Evolutionary conservation across 495 filamentous ascomycete species (phyloP).

Genomic region (Penicillium coffeae): DNA sequence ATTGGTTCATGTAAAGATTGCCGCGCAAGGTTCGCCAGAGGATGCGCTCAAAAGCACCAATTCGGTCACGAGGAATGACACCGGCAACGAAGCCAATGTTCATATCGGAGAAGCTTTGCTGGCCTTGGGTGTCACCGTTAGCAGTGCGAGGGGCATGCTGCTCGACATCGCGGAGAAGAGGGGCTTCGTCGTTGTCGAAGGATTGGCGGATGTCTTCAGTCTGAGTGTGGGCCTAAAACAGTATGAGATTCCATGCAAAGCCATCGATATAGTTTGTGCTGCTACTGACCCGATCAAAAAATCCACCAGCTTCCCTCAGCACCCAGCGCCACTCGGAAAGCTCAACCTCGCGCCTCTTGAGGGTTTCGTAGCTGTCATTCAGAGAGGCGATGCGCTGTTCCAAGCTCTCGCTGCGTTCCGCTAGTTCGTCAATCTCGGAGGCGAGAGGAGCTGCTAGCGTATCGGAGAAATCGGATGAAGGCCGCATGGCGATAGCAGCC

Average conservation of each 20-base stretch:
- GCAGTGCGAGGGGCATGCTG: slow-evolving; percentile 57
- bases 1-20: slow-evolving; percentile 99
- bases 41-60: slow-evolving; percentile 93
- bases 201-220: slow-evolving; percentile 94
- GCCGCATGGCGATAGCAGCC: slow-evolving; percentile 73
- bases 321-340: slow-evolving; percentile 98
- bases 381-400: slow-evolving; percentile 87
- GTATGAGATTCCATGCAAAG: slow-evolving; percentile 20
- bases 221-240: slow-evolving; percentile 73
- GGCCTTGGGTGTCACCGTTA: slow-evolving; percentile 67
- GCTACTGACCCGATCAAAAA: slow-evolving; percentile 75
- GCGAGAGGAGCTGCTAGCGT: slow-evolving; percentile 81
- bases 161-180: slow-evolving; percentile 80
- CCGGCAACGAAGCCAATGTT: slow-evolving; percentile 99
- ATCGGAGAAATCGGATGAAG: slow-evolving; percentile 80
- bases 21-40: slow-evolving; percentile 94
- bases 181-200: slow-evolving; percentile 80
- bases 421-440: slow-evolving; percentile 90
- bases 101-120: slow-evolving; percentile 89
- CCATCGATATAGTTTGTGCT: not conserved
- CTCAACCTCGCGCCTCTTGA: slow-evolving; percentile 96
- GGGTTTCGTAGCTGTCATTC: slow-evolving; percentile 95
- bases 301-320: slow-evolving; percentile 86
- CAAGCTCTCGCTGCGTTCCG: slow-evolving; percentile 84
- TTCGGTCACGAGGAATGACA: slow-evolving; percentile 89